Conservation (phyloP, 345 rosid species). For the Cardamine resedifolia region DNA sequence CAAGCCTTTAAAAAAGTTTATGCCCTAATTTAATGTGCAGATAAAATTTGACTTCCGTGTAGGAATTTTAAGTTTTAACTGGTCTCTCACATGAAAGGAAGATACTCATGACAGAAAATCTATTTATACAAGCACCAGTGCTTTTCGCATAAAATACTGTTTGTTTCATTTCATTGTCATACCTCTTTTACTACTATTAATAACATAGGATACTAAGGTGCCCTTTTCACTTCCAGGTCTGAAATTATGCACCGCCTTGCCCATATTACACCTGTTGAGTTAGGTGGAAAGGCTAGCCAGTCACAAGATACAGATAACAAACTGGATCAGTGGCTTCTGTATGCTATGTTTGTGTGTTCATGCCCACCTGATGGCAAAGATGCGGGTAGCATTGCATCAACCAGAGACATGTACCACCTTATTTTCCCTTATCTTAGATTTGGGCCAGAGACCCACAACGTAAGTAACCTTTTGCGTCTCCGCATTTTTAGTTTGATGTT, state of each 20-base stretch:
- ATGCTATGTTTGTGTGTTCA: constrained; percentile 93
- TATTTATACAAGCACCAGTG: constrained; percentile 11
- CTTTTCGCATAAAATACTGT: background rate
- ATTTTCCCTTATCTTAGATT: constrained; percentile 85
- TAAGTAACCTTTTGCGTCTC: constrained; percentile 43
- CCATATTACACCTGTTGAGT: constrained; percentile 84
- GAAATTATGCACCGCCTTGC: constrained; percentile 83
- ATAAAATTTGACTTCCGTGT: background rate
- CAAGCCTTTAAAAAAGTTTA: background rate
- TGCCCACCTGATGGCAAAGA: constrained; percentile 90
- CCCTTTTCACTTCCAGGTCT: constrained; percentile 52
- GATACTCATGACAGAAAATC: constrained; percentile 4
- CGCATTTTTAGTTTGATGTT: constrained; percentile 15
- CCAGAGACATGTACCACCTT: constrained; percentile 85
- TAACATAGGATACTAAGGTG: constrained; percentile 21
- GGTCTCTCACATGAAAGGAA: constrained; percentile 7
- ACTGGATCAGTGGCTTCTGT: constrained; percentile 97
- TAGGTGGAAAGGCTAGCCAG: constrained; percentile 92
- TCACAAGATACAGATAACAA: constrained; percentile 90
- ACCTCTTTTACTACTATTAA: constrained; percentile 12
- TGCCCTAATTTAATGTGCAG: background rate
- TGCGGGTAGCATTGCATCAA: constrained; percentile 73
- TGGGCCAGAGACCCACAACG: constrained; percentile 83
- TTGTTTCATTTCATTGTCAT: constrained; percentile 7
- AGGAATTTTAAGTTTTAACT: background rate